Evolutionary conservation across 257 asterid genomes (phyloP), one percentile per base, ranked within the genome.

Genomic region (Salvia hispanica): DNA sequence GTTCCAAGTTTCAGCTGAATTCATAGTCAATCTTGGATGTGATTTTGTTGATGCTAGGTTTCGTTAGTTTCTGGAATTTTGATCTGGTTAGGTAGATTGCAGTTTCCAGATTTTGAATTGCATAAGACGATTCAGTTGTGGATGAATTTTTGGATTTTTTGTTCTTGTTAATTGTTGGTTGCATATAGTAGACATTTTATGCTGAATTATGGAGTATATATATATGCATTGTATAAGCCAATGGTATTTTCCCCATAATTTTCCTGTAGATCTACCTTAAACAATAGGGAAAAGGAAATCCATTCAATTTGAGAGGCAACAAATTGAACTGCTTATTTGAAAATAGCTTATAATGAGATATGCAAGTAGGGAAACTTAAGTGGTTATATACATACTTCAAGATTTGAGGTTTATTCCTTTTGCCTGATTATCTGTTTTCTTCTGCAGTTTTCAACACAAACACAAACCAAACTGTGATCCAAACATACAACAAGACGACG

Each of bases 381-480:
- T 18, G 34, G 0, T 52, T 4, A 0, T 2, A 9, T 52, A 6
- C 2, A 14, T 44, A 37, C 8, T 43, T 67, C 54, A 68, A 56
- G 57, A 45, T 43, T 6, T 28, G 37, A 13, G 50, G 43, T 25
- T 43, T 39, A 51, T 51, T 34, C n/a, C 43, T 37, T 9, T 2
- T 5, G 3, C 3, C 55, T 36, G 15, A 58, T 37, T 3, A 16
- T 60, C 12, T 31, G 50, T 31, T 47, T 5, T 21, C 55, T 39
- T 54, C 44, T 77, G 81, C 77, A 92, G 98, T 92, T 46, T 92
- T 92, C 61, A 83, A 86, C 79, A 89, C 97, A n/a, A 80, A 80
- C 89, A 77, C 97, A 15, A 92, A 90, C 39, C 88, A 86, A 62
- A 84, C 98, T 0, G 95, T 92, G 79, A 78, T 90, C 78, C 96